A percentile compares a stretch with the other conserved stretches of the same genome.
These are phyloP conservation scores for Cercophora newfieldiana DNA, from an alignment of 495 filamentous ascomycete genomes.

Conservation along the genomic window DNA sequence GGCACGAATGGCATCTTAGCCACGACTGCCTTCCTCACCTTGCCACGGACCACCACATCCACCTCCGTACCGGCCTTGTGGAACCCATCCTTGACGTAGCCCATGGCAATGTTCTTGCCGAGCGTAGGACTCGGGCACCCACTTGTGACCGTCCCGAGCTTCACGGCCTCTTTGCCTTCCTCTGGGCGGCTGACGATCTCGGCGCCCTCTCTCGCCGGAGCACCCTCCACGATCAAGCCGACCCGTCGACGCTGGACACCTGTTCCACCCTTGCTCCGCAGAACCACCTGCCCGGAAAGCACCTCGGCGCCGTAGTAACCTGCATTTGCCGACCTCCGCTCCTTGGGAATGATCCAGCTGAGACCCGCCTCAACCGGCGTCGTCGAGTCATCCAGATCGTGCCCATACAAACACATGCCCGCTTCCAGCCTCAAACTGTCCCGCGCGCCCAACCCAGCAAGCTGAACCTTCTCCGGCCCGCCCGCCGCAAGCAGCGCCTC, in stretches of 20 bases:
- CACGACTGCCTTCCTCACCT: constrained; percentile 74
- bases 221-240: constrained; percentile 79
- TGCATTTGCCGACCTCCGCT: constrained; percentile 61
- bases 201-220: constrained; percentile 88
- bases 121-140: constrained; percentile 86
- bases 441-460: constrained; percentile 86
- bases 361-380: constrained; percentile 85
- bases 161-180: constrained; percentile 45
- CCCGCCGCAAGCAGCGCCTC: constrained; percentile 65
- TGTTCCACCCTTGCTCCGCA: constrained; percentile 63
- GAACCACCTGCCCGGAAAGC: constrained; percentile 69
- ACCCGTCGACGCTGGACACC: constrained; percentile 74
- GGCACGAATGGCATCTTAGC: constrained; percentile 93
- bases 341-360: constrained; percentile 81
- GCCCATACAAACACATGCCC: constrained; percentile 98
- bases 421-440: constrained; percentile 93
- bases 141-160: constrained; percentile 71
- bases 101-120: constrained; percentile 93
- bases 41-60: constrained; percentile 76
- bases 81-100: constrained; percentile 77
- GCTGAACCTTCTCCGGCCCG: constrained; percentile 61
- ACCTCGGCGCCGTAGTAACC: constrained; percentile 72
- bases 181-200: constrained; percentile 61
- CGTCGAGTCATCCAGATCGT: constrained; percentile 85
- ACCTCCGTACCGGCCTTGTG: constrained; percentile 89